phyloP scores from a whole-genome alignment of 495 filamentous ascomycete species.

The Talaromyces proteolyticus region DNA sequence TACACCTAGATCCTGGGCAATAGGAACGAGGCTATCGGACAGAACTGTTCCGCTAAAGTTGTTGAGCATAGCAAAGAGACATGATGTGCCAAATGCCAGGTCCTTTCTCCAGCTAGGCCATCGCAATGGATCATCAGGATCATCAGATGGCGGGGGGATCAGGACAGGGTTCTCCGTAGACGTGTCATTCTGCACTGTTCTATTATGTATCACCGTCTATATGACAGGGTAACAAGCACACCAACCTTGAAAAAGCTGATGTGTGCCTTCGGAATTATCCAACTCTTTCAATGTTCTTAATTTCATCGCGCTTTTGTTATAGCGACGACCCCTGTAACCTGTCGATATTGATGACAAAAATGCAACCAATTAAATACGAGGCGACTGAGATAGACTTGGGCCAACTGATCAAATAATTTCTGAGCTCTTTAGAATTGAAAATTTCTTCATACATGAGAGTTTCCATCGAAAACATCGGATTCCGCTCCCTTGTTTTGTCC shows the following conservation, averaged over 20 bases:
- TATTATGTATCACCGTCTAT: too few species aligned
- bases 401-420: too few species aligned
- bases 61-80: neutral
- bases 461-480: too few species aligned
- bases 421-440: too few species aligned
- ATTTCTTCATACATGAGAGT: too few species aligned
- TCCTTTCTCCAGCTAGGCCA: slow-evolving; percentile 11
- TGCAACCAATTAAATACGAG: too few species aligned
- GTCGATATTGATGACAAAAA: too few species aligned
- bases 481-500: too few species aligned
- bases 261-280: neutral
- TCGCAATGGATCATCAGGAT: slow-evolving; percentile 14
- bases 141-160: slow-evolving; percentile 11
- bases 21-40: neutral
- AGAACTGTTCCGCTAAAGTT: neutral
- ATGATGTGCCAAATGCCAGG: neutral
- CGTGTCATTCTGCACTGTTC: too few species aligned
- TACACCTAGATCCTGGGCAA: neutral
- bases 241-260: neutral
- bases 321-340: too few species aligned
- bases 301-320: neutral
- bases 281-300: neutral
- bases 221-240: too few species aligned
- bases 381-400: too few species aligned
- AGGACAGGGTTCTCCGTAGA: neutral